Base-by-base conservation (phyloP, 805 yeast species). In the Cyberlindnera lachancei region DNA sequence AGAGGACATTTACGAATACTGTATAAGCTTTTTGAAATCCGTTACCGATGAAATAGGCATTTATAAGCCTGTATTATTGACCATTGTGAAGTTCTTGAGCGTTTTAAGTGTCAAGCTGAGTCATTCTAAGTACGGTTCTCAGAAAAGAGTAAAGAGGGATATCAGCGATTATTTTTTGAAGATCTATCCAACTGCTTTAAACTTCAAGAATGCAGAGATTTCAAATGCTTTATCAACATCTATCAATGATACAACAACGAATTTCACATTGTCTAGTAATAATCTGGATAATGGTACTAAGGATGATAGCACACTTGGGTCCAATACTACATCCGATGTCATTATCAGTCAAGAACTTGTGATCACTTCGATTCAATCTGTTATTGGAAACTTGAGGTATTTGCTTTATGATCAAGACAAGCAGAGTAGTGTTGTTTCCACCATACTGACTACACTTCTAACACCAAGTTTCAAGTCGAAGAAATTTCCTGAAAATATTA, bases 1-100 rank as follows among this genome's bases (percentile, higher is more conserved):
- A 30, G 87, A 81, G 37, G 97, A 90, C 36, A 68, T 87, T 14
- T 90, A 87, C 78, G 53, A 55, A 8, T 70, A 68, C 15, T 59
- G 79, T 21, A 58, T 73, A 17, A 52, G 53, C 3, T 87, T 83
- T 42, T 61, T 84, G 42, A 77, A 67, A 41, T 86, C 77, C 5
- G 69, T 75, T 0, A 43, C 66, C 19, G 53, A 68, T 3, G 71
- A 73, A 42, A 55, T 68, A 13, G 45, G 60, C 6, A 45, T 58
- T 5, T 83, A 73, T 51, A 68, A 65, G 33, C 52, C 53, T 3
- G 49, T 80, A 1, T 55, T 76, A 25, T 68, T 84, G 3, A 66
- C 65, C 23, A 42, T 79, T 5, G 56, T 88, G 26, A 66, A 63
- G 27, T 65, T 81, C 30, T 55, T 70, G 4, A 62, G 71, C 1